Evolutionary conservation across 495 filamentous ascomycete genomes (phyloP), one percentile per base, ranked within the genome.

Genomic region (Daldinia caldariorum): DNA sequence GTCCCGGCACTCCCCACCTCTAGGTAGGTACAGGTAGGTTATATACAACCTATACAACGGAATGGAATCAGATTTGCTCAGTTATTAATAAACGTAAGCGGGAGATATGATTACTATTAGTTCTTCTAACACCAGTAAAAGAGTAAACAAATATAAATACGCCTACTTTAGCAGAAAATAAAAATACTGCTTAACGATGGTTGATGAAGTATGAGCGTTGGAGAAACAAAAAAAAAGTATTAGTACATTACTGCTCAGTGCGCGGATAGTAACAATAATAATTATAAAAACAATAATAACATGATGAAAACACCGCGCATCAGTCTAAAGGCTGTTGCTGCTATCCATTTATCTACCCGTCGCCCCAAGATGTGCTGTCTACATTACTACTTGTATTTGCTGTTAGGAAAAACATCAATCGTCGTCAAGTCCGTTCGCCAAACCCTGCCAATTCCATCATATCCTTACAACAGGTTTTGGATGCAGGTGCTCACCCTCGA

Each of bases 301-400:
- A 31, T 59, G 22, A 43, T n/a, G 12, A 18, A 22, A 38, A 10
- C 35, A 35, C 16, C 13, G 43, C 7, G 20, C 32, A 18, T 39
- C 54, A 37, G 35, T 13, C 34, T 13, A 12, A 47, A 41, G 7
- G 22, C 49, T 29, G 47, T 12, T 8, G 38, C 50, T 18, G 22
- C 43, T 55, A 53, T 59, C 14, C 56, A 56, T 41, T 45, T 47
- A 57, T 61, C 47, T 64, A 60, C 13, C 56, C 58, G 29, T 55
- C 49, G 2, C 66, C 43, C 3, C n/a, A 26, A 55, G 45, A 64
- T 66, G 66, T 66, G 34, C 58, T 66, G 66, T 76, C 65, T 74
- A 72, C 72, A 75, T 73, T 77, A 77, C 70, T 75, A 54, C 60
- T 43, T 71, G 67, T 74, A 69, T 73, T 59, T 65, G 63, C 63